Conservation (phyloP, 345 rosid genomes). For the Melaleuca alternifolia region DNA sequence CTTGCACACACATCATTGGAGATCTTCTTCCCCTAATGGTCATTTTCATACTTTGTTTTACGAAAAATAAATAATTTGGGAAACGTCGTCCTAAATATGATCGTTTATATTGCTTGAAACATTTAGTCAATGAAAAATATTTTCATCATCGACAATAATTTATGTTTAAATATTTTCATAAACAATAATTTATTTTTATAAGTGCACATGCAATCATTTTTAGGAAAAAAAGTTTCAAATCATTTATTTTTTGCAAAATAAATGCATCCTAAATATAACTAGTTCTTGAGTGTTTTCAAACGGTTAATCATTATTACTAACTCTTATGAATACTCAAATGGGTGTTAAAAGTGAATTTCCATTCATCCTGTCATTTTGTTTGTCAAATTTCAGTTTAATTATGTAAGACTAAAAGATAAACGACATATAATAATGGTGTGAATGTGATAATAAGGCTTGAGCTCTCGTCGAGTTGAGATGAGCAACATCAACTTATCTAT, state of each 20-base stretch:
- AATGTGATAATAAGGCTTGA: neutral
- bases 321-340: neutral
- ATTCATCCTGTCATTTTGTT: neutral
- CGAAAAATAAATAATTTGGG: no score
- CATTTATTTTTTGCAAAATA: no score
- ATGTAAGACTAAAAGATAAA: neutral
- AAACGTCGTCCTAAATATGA: no score
- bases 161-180: no score
- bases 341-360: neutral
- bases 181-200: no score
- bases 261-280: neutral
- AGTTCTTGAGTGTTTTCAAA: neutral
- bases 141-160: no score
- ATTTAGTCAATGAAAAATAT: no score
- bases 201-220: no score
- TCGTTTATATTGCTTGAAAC: no score
- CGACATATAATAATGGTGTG: neutral
- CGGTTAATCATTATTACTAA: neutral
- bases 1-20: neutral
- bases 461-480: neutral
- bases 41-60: no score
- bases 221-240: no score
- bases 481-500: neutral
- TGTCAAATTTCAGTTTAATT: neutral
- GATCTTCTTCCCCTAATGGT: neutral